Percentiles rank a stretch among this genome's conserved stretches.
phyloP scores from a whole-genome alignment of 225 moss, liverwort and hornwort genomes.

The Climacium dendroides region DNA sequence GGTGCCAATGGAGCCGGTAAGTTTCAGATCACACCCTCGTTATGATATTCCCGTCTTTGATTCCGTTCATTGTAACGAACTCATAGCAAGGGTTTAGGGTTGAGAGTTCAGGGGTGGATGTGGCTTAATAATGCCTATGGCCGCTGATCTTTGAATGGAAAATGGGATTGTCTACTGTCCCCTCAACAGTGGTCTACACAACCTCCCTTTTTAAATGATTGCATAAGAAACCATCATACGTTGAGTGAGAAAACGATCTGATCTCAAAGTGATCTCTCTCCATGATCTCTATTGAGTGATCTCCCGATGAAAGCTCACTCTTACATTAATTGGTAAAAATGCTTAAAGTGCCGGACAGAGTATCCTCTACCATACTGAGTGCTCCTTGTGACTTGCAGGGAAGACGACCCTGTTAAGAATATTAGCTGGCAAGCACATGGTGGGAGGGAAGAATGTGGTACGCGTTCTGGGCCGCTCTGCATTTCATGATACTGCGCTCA shows the following conservation, averaged over 20 bases:
- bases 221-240: background rate
- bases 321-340: background rate
- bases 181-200: too few species aligned
- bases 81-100: background rate
- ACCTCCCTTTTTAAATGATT: background rate
- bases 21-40: background rate
- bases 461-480: conserved; percentile 88
- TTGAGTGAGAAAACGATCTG: background rate
- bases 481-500: conserved; percentile 88
- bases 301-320: background rate
- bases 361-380: background rate
- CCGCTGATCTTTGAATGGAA: background rate
- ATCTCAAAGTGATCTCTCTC: background rate
- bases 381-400: conserved; percentile 21
- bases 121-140: background rate
- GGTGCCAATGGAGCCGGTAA: conserved; percentile 94
- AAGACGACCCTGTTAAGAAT: conserved; percentile 91
- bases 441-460: conserved; percentile 81
- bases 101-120: background rate
- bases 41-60: background rate
- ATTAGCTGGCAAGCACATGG: conserved; percentile 96
- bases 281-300: background rate
- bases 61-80: background rate
- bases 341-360: background rate
- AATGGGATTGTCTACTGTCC: background rate